phyloP scores from a whole-genome alignment of 2,329 filamentous ascomycete genomes.

The Colletotrichum tropicale region DNA sequence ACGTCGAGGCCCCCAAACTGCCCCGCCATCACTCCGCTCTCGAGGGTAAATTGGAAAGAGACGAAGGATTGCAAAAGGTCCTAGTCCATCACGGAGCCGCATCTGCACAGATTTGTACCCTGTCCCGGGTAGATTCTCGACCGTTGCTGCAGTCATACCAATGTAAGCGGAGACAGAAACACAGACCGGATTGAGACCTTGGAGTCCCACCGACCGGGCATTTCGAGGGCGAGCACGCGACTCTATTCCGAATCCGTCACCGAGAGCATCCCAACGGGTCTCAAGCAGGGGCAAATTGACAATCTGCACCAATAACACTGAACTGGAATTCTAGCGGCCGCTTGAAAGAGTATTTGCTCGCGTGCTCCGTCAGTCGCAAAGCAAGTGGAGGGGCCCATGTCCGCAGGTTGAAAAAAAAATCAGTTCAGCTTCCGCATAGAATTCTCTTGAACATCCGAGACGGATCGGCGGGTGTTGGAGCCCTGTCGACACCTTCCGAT shows the following conservation, averaged over 20 bases:
- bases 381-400: background rate
- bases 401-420: background rate
- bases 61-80: background rate
- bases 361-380: background rate
- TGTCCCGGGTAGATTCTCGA: background rate
- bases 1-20: background rate
- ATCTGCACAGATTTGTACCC: background rate
- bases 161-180: background rate
- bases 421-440: background rate
- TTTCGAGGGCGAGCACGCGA: background rate
- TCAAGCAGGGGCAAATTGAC: background rate
- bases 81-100: background rate
- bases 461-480: background rate
- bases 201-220: background rate
- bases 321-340: background rate
- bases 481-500: background rate
- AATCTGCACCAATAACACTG: background rate
- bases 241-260: conserved; percentile 3
- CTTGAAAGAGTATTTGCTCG: background rate
- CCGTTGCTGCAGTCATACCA: background rate
- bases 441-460: background rate
- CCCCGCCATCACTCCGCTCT: background rate
- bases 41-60: background rate
- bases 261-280: background rate
- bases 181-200: background rate